Percentiles rank a stretch among this genome's conserved stretches.
phyloP scores from a whole-genome alignment of 2,329 filamentous ascomycete species.

The Paracorniculantispora psalliotae region DNA sequence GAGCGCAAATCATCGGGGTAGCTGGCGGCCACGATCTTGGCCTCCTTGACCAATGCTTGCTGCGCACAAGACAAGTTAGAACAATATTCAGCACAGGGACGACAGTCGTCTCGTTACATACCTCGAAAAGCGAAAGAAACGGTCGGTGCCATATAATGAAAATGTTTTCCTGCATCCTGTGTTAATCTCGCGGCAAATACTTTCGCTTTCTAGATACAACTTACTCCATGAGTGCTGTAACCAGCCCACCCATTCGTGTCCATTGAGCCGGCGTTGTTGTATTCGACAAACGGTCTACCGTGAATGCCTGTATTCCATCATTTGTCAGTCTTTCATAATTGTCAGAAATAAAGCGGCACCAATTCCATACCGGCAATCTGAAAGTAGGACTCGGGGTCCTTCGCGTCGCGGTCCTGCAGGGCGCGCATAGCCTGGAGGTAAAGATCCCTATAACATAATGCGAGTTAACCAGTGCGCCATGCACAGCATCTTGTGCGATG shows the following conservation, averaged over 20 bases:
- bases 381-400: conserved; percentile 45
- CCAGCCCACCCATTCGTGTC: conserved; percentile 30
- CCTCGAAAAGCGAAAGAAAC: conserved; percentile 51
- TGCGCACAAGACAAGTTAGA: conserved; percentile 19
- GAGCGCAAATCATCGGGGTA: conserved; percentile 33
- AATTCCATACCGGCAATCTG: conserved; percentile 44
- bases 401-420: conserved; percentile 37
- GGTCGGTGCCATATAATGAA: conserved; percentile 54
- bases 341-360: background rate
- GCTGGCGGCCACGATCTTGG: conserved; percentile 39
- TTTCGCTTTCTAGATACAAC: conserved; percentile 8
- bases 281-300: conserved; percentile 38
- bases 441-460: conserved; percentile 37
- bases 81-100: too few relatives aligned
- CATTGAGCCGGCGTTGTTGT: conserved; percentile 34
- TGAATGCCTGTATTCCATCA: conserved; percentile 32
- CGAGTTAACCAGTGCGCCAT: conserved; percentile 8
- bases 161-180: conserved; percentile 35
- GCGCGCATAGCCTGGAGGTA: conserved; percentile 42
- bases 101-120: too few relatives aligned
- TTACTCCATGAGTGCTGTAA: conserved; percentile 45
- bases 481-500: background rate
- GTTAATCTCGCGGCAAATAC: background rate
- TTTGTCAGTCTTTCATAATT: conserved; percentile 2
- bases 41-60: conserved; percentile 47